Conservation (phyloP, 176 grass and related monocot genomes). For the Stipa capillata region DNA sequence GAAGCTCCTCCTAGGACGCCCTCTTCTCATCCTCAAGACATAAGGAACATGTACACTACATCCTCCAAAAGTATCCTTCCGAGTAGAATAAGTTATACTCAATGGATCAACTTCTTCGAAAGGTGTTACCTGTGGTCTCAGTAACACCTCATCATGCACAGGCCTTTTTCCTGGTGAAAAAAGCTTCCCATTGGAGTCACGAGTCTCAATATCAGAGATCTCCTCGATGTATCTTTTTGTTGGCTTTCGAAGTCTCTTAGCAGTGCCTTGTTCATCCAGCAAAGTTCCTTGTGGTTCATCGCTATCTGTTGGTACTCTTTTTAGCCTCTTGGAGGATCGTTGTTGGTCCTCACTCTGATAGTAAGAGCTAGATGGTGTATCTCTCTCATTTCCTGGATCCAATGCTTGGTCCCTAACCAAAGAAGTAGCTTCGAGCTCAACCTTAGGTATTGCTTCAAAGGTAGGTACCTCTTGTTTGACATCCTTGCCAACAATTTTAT, state of each 20-base stretch:
- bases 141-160: conserved; percentile 24
- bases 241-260: conserved; percentile 87
- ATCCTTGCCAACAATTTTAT: conserved; percentile 50
- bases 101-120: conserved; percentile 32
- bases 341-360: conserved; percentile 43
- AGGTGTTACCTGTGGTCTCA: conserved; percentile 26
- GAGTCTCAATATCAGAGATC: conserved; percentile 52
- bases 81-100: conserved; percentile 38
- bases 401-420: conserved; percentile 34
- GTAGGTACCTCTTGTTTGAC: conserved; percentile 13
- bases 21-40: conserved; percentile 71
- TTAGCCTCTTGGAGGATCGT: conserved; percentile 46
- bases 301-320: conserved; percentile 20
- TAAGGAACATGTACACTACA: conserved; percentile 77
- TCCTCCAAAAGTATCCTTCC: conserved; percentile 77
- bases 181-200: conserved; percentile 40
- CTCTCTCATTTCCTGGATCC: conserved; percentile 22
- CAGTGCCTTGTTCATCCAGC: conserved; percentile 18
- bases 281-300: conserved; percentile 34
- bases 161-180: conserved; percentile 39
- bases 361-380: conserved; percentile 32
- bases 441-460: neutral
- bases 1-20: conserved; percentile 73
- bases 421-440: conserved; percentile 19
- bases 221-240: conserved; percentile 98